Conservation (phyloP, 2,329 filamentous ascomycete species). For the Aphanocladium album region DNA sequence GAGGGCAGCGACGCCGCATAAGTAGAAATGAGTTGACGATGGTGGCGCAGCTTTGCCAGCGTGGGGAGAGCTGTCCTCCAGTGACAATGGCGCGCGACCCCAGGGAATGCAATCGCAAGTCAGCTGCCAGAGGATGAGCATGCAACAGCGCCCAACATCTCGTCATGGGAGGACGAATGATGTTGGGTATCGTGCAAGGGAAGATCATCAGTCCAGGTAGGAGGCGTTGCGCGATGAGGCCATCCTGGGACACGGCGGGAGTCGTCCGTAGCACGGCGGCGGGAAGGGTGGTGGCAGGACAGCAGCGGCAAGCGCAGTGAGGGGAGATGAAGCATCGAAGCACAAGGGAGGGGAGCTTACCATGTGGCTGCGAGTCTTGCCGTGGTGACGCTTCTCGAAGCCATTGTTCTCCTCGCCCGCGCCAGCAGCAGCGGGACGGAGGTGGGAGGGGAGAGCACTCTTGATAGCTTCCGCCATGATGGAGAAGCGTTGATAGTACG, state of each 20-base stretch:
- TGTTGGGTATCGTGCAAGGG: background rate
- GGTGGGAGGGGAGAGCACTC: constrained; percentile 76
- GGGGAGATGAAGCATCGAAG: background rate
- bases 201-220: background rate
- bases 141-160: background rate
- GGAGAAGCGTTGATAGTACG: constrained; percentile 17
- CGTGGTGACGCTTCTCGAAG: constrained; percentile 65
- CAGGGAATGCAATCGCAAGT: background rate
- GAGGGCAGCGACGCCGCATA: background rate
- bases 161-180: background rate
- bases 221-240: background rate
- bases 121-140: background rate
- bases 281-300: background rate
- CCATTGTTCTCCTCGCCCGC: constrained; percentile 35
- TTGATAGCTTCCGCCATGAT: constrained; percentile 67
- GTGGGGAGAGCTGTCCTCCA: background rate
- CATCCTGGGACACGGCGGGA: background rate
- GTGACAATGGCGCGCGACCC: constrained; percentile 5
- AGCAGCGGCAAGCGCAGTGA: background rate
- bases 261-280: background rate
- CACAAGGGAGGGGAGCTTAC: constrained; percentile 46
- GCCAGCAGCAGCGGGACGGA: constrained; percentile 57
- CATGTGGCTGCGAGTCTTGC: constrained; percentile 82
- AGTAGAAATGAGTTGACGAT: background rate
- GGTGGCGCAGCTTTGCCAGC: constrained; percentile 1